A percentile compares a stretch with the other conserved stretches of the same genome.
Conservation (phyloP, 108 stramenopile genomes). For the Conticribra weissflogii region DNA sequence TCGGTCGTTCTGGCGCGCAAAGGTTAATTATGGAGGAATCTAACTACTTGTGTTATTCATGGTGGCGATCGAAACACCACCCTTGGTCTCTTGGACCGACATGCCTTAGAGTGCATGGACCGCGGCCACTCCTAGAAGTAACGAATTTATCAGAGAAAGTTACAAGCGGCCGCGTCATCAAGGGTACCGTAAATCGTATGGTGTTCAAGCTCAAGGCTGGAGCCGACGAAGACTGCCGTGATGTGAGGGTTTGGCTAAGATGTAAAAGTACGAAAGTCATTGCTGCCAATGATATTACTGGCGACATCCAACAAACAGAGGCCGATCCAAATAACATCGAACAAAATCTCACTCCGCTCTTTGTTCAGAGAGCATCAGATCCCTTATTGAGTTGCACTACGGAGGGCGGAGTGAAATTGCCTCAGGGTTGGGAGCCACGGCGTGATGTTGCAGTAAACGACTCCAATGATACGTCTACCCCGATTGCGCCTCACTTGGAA, state of each 20-base stretch:
- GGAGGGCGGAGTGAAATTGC: slow-evolving; percentile 56
- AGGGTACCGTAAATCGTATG: slow-evolving; percentile 88
- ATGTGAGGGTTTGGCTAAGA: slow-evolving; percentile 54
- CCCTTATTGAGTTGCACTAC: slow-evolving; percentile 17
- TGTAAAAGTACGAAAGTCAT: slow-evolving; percentile 24
- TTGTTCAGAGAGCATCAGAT: slow-evolving; percentile 48
- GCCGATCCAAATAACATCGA: slow-evolving; percentile 11
- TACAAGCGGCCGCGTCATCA: slow-evolving; percentile 62
- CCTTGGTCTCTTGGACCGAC: slow-evolving; percentile 69
- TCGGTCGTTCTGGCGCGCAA: slow-evolving; percentile 33
- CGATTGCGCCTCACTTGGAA: slow-evolving; percentile 33
- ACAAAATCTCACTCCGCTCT: slow-evolving; percentile 15
- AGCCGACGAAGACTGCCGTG: slow-evolving; percentile 52
- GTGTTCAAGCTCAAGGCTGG: slow-evolving; percentile 65
- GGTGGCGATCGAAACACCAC: slow-evolving; percentile 66
- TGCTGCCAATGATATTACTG: not conserved
- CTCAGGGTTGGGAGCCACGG: slow-evolving; percentile 68
- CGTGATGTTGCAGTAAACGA: slow-evolving; percentile 28
- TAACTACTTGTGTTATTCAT: slow-evolving; percentile 74
- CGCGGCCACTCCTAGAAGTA: slow-evolving; percentile 65
- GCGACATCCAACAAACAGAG: slow-evolving; percentile 1
- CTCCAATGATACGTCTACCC: slow-evolving; percentile 19
- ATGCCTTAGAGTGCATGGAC: slow-evolving; percentile 71
- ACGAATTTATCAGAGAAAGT: slow-evolving; percentile 64
- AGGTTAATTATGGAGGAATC: slow-evolving; percentile 73